Conservation (phyloP, 2,329 filamentous ascomycete species). For the Lasiodiplodia theobromae region DNA sequence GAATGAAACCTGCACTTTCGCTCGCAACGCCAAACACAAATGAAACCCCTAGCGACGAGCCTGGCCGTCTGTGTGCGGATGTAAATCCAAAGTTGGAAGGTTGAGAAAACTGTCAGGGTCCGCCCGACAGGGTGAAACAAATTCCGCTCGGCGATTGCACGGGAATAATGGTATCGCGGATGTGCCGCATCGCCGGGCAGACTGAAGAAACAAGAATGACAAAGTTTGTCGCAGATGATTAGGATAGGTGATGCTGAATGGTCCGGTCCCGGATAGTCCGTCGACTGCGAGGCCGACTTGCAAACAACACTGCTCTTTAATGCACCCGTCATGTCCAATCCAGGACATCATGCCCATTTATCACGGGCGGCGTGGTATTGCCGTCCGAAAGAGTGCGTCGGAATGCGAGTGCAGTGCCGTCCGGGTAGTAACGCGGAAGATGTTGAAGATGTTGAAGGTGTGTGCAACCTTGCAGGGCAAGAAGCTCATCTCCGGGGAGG, state of each 20-base stretch:
- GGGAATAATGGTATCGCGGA: conserved; percentile 20
- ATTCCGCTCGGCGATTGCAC: conserved; percentile 16
- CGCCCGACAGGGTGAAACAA: conserved; percentile 17
- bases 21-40: conserved; percentile 27
- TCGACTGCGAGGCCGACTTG: conserved; percentile 16
- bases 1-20: conserved; percentile 10
- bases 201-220: conserved; percentile 3
- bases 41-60: conserved; percentile 25
- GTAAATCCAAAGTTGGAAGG: conserved; percentile 11
- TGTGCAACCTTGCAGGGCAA: background rate
- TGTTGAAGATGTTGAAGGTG: background rate
- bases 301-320: conserved; percentile 6
- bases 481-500: conserved; percentile 42
- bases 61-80: conserved; percentile 25
- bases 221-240: conserved; percentile 12
- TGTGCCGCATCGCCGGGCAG: conserved; percentile 5
- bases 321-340: background rate
- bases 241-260: conserved; percentile 18
- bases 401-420: conserved; percentile 8
- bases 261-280: conserved; percentile 5
- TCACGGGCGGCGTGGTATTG: background rate
- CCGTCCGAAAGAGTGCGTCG: background rate
- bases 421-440: background rate
- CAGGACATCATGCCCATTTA: background rate
- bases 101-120: conserved; percentile 4